phyloP scores from a whole-genome alignment of 768 basidiomycete species.

The Kwoniella europaea region DNA sequence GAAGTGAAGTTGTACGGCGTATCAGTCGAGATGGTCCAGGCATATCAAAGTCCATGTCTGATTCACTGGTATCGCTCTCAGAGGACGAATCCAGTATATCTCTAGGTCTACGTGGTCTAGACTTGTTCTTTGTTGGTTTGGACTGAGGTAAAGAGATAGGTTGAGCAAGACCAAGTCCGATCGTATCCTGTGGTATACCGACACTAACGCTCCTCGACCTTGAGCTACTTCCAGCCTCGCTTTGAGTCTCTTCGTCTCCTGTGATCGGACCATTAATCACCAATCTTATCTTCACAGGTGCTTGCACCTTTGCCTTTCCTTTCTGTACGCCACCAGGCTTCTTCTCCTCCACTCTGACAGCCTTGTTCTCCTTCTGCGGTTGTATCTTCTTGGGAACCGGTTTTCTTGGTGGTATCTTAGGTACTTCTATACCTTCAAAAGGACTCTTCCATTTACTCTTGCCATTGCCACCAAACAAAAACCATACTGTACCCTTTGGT shows the following conservation, averaged over 20 bases:
- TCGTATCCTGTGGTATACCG: constrained; percentile 1
- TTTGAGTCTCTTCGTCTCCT: constrained; percentile 27
- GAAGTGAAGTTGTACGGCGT: constrained; percentile 19
- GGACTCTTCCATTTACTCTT: constrained; percentile 48
- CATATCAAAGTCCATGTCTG: constrained; percentile 40
- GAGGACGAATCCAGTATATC: constrained; percentile 41
- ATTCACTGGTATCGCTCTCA: constrained; percentile 43
- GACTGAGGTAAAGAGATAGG: constrained; percentile 6
- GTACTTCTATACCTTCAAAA: constrained; percentile 46
- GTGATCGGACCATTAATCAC: constrained; percentile 16
- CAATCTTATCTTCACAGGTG: constrained; percentile 38
- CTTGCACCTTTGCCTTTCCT: constrained; percentile 17
- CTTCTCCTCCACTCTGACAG: constrained; percentile 22
- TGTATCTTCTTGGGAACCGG: constrained; percentile 34
- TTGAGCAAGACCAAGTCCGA: constrained; percentile 17
- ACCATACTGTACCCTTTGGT: constrained; percentile 52
- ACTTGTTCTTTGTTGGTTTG: constrained; percentile 13
- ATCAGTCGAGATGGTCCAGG: constrained; percentile 23
- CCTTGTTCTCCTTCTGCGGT: constrained; percentile 28
- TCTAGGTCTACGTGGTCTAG: constrained; percentile 4
- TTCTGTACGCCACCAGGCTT: constrained; percentile 11
- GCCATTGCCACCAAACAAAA: constrained; percentile 21
- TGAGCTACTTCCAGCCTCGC: constrained; percentile 24
- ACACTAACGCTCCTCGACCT: constrained; percentile 28
- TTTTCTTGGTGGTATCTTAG: constrained; percentile 39